These are phyloP conservation scores for Boechera stricta DNA, from an alignment of 345 rosid species.

Conservation along the genomic window DNA sequence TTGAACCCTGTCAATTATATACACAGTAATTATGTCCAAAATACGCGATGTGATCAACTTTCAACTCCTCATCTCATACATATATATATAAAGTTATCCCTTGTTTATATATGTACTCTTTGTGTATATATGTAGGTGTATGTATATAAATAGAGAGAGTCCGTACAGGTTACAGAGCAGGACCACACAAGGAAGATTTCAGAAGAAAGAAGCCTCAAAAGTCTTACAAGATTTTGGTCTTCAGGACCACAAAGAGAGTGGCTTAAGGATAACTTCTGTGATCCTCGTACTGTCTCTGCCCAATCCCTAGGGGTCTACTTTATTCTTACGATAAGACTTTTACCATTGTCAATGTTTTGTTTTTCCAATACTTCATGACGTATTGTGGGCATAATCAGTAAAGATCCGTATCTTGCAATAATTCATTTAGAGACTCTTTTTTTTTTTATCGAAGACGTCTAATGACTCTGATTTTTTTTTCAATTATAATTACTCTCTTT, in stretches of 20 bases:
- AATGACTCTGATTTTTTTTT: not conserved
- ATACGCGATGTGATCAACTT: not conserved
- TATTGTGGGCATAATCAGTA: not conserved
- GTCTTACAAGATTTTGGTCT: conserved; percentile 30
- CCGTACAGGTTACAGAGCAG: conserved; percentile 43
- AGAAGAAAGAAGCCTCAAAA: conserved; percentile 22
- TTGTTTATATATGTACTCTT: not conserved
- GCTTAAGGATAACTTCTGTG: conserved; percentile 19
- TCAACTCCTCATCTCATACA: not conserved
- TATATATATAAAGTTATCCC: not conserved
- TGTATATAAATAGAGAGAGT: not conserved
- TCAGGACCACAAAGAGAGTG: conserved; percentile 43
- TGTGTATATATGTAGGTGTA: not conserved
- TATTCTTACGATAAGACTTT: conserved; percentile 17
- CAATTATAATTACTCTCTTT: not conserved
- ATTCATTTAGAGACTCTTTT: not conserved
- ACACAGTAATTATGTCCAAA: not conserved
- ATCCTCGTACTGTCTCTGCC: conserved; percentile 43
- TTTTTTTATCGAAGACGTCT: not conserved
- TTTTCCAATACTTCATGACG: conserved; percentile 23
- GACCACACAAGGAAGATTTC: conserved; percentile 36
- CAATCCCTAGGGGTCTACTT: conserved; percentile 36
- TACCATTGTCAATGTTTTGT: conserved; percentile 35
- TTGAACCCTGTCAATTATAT: not conserved
- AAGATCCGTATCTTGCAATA: not conserved